Percentiles rank a stretch among this genome's conserved stretches.
These are phyloP conservation scores for Pyrenophora teres DNA, from an alignment of 2,329 filamentous ascomycete species.

Conservation along the genomic window DNA sequence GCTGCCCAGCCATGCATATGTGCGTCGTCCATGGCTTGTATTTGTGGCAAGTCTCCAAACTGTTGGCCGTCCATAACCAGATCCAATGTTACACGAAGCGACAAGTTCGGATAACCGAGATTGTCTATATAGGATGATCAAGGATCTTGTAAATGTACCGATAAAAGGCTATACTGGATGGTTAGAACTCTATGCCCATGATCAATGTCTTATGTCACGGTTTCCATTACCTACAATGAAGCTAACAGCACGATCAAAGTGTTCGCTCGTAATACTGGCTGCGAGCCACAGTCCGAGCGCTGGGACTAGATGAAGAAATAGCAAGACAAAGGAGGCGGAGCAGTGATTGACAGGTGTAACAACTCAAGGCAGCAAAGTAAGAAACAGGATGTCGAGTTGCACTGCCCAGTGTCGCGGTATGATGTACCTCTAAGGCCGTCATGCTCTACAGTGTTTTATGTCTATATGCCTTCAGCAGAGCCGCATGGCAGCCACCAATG, in stretches of 20 bases:
- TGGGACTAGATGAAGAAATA: constrained; percentile 14
- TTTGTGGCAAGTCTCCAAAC: constrained; percentile 39
- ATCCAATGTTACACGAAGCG: constrained; percentile 1
- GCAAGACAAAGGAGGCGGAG: constrained; percentile 36
- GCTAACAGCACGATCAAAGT: not conserved
- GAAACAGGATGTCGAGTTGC: constrained; percentile 27
- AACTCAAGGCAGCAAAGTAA: constrained; percentile 31
- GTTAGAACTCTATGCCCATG: not conserved
- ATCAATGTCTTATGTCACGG: not conserved
- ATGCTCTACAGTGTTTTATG: constrained; percentile 39
- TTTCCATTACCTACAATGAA: constrained; percentile 1
- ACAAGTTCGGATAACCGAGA: not conserved
- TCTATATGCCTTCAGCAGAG: constrained; percentile 36
- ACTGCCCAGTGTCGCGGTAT: constrained; percentile 35
- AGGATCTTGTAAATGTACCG: no score
- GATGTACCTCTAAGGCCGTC: constrained; percentile 25
- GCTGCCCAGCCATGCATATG: constrained; percentile 17
- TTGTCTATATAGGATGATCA: no score
- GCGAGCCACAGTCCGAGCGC: constrained; percentile 13
- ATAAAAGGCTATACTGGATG: no score
- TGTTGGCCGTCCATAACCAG: constrained; percentile 27
- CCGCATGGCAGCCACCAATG: constrained; percentile 35
- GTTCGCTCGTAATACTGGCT: constrained; percentile 2
- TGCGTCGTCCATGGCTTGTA: constrained; percentile 31
- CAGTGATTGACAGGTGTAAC: constrained; percentile 17